Percentiles rank a stretch among this genome's conserved stretches.
Evolutionary conservation across 345 rosid species (phyloP).

Genomic region (Rhodomyrtus tomentosa): DNA sequence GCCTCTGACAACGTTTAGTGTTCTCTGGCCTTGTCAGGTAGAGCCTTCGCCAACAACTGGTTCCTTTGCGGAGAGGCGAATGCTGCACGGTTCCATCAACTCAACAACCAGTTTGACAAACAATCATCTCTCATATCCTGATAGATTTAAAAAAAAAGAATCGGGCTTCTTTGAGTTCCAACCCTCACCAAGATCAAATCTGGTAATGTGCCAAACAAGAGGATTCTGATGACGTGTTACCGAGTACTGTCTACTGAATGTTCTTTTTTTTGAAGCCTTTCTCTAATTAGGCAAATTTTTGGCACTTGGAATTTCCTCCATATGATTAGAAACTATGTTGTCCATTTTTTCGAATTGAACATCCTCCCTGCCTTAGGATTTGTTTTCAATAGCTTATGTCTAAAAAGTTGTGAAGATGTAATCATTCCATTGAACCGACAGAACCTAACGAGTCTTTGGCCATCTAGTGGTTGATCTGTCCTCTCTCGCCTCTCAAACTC

Average conservation of each 20-base stretch:
- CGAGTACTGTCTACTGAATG: not conserved
- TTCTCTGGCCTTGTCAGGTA: conserved; percentile 36
- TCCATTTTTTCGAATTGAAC: not conserved
- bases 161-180: conserved; percentile 66
- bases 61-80: conserved; percentile 56
- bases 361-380: not conserved
- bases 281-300: not conserved
- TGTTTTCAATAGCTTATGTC: not conserved
- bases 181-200: conserved; percentile 52
- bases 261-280: not conserved
- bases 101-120: conserved; percentile 27
- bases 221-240: not conserved
- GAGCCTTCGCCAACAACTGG: conserved; percentile 99
- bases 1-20: not conserved
- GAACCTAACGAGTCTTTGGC: not conserved
- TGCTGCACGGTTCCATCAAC: conserved; percentile 20
- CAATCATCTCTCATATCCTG: conserved; percentile 22
- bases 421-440: not conserved
- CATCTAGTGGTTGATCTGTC: not conserved
- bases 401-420: not conserved
- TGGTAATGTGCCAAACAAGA: conserved; percentile 34
- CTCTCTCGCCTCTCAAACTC: not conserved
- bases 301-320: not conserved
- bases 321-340: not conserved
- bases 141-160: conserved; percentile 25